Conservation (phyloP, 805 yeast genomes). For the Wickerhamiella lipophila region DNA sequence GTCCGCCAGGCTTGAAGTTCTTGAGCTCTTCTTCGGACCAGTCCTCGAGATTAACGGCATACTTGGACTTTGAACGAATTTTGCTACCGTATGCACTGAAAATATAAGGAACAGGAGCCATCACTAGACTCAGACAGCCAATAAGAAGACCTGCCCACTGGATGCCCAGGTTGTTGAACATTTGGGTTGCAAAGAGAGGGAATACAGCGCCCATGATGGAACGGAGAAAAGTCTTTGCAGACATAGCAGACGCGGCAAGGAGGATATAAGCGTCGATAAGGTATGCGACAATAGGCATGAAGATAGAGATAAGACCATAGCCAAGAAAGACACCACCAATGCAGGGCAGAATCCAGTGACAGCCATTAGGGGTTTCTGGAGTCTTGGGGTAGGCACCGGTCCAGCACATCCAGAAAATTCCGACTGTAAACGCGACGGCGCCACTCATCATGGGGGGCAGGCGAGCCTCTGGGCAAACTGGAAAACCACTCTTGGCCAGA, state of each 20-base stretch:
- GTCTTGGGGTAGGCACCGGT: conserved; percentile 54
- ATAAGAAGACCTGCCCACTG: conserved; percentile 71
- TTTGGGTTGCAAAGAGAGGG: conserved; percentile 57
- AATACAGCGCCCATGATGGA: conserved; percentile 54
- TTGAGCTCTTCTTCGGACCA: background rate
- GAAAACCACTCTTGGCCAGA: conserved; percentile 40
- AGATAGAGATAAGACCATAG: conserved; percentile 53
- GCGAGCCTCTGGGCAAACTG: conserved; percentile 66
- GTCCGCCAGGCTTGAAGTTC: conserved; percentile 5
- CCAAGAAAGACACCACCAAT: conserved; percentile 53
- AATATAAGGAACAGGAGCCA: conserved; percentile 56
- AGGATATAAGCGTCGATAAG: conserved; percentile 56
- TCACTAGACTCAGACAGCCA: conserved; percentile 43
- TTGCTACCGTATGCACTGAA: conserved; percentile 46
- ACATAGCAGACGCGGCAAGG: conserved; percentile 68
- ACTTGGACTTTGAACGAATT: conserved; percentile 47
- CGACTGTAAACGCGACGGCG: conserved; percentile 55
- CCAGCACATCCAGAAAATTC: conserved; percentile 83
- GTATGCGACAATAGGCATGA: conserved; percentile 57
- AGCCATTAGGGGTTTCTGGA: conserved; percentile 33
- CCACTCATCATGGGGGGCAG: conserved; percentile 65
- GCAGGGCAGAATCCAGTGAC: conserved; percentile 75
- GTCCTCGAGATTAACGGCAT: conserved; percentile 29
- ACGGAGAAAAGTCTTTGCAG: conserved; percentile 59
- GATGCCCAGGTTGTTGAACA: conserved; percentile 55